phyloP scores from a whole-genome alignment of 2,329 filamentous ascomycete genomes.

The Scedosporium minutisporum region DNA sequence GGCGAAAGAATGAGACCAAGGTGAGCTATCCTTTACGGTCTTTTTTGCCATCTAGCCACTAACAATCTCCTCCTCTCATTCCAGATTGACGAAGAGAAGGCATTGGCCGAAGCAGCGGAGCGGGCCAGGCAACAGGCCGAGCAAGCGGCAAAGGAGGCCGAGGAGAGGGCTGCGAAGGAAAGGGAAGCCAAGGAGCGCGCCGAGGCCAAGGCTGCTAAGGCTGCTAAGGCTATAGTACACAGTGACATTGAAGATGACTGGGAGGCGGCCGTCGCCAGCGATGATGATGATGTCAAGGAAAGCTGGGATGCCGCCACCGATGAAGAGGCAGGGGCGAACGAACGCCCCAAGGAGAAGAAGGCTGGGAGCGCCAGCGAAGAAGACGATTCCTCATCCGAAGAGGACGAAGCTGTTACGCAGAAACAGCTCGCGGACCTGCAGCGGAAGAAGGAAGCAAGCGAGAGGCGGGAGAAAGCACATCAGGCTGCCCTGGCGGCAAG shows the following conservation, averaged over 20 bases:
- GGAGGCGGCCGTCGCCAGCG: constrained; percentile 73
- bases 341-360: constrained; percentile 29
- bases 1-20: constrained; percentile 44
- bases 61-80: neutral
- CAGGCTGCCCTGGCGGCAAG: constrained; percentile 85
- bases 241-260: constrained; percentile 70
- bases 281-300: constrained; percentile 75
- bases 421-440: constrained; percentile 61
- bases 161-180: constrained; percentile 48
- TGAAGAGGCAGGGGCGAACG: constrained; percentile 42
- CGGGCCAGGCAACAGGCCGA: constrained; percentile 61
- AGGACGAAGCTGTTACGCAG: constrained; percentile 69
- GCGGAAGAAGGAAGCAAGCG: constrained; percentile 80
- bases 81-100: constrained; percentile 66
- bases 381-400: constrained; percentile 38
- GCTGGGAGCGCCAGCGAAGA: constrained; percentile 15
- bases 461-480: constrained; percentile 79
- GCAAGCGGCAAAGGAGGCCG: constrained; percentile 51
- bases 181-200: constrained; percentile 32
- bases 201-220: constrained; percentile 28
- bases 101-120: constrained; percentile 68
- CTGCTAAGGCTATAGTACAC: constrained; percentile 45
- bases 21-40: constrained; percentile 23
- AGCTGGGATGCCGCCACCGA: constrained; percentile 87
- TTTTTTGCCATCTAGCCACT: neutral